Base-by-base conservation (phyloP, 2,329 filamentous ascomycete species). In the Elsinoe arachidis region DNA sequence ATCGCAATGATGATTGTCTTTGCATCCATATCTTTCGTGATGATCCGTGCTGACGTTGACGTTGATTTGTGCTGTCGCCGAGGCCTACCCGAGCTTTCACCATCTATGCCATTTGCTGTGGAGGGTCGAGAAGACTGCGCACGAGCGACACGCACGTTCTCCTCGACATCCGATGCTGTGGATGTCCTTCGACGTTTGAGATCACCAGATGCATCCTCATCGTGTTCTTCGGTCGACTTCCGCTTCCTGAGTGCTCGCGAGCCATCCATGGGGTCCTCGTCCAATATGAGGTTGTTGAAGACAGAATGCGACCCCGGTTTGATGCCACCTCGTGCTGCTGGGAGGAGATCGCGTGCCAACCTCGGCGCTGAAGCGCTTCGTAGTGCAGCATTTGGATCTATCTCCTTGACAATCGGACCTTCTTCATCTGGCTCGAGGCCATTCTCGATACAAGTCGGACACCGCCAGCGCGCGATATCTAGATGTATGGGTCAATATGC, bases 241-340 rank as follows among this genome's bases (percentile, higher is more conserved):
- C 91, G 83, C 73, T 95, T 95, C 60, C 91, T 81, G 59, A 95
- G 74, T 33, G 87, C 81, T 55, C 90, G 85, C 7, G 88, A 85
- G 46, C 86, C 87, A 70, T 92, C 87, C 74, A 86, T 78, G 6
- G 85, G 79, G 65, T 90, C 86, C 61, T 87, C 86, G 55, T 87
- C 82, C 56, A 87, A 76, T 37, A 87, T 84, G 10, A 87, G 74
- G 57, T 84, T 84, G 63, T 87, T 87, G 70, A 90, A 90, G 26
- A 90, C 82, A 0, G 88, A 90, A 70, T 89, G 86, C 14, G 87
- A 88, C 60, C 84, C 84, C 14, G 84, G 80, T 60, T 82, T 84
- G 60, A 81, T 77, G 6, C 78, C 73, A 39, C 85, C 85, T 58
- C 82, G 79, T 56, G 85, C 82, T 30, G 84, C 79, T 60, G 88